Evolutionary conservation across 2,329 filamentous ascomycete species (phyloP).

Genomic region (Venturia effusa): DNA sequence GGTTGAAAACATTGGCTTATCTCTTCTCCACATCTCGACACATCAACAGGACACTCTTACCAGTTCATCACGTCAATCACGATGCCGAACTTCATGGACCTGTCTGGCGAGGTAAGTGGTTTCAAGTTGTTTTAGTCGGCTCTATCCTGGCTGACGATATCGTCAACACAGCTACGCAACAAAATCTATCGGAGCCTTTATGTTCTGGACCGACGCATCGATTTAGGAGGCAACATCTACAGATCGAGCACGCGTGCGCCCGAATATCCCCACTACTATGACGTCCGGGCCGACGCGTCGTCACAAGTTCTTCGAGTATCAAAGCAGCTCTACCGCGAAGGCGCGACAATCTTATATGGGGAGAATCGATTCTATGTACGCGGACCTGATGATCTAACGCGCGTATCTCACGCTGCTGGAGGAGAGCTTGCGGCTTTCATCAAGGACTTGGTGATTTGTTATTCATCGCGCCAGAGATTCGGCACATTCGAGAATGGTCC

Average conservation of each 20-base stretch:
- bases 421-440: background rate
- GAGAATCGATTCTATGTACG: background rate
- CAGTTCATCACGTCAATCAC: background rate
- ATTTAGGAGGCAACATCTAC: background rate
- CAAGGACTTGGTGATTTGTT: background rate
- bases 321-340: background rate
- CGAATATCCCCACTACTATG: background rate
- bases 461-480: background rate
- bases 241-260: background rate
- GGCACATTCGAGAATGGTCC: background rate
- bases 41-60: no score
- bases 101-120: background rate
- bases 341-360: background rate
- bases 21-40: no score
- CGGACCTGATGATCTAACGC: background rate
- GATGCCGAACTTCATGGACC: background rate
- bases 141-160: no score
- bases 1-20: no score
- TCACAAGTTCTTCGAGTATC: background rate
- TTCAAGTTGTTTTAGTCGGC: no score
- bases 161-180: no score
- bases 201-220: background rate
- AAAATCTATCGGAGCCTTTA: background rate
- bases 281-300: background rate
- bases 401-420: background rate